Percentiles rank a stretch among this genome's conserved stretches.
Conservation (phyloP, 768 basidiomycete species). For the Glaciozyma martinii region DNA sequence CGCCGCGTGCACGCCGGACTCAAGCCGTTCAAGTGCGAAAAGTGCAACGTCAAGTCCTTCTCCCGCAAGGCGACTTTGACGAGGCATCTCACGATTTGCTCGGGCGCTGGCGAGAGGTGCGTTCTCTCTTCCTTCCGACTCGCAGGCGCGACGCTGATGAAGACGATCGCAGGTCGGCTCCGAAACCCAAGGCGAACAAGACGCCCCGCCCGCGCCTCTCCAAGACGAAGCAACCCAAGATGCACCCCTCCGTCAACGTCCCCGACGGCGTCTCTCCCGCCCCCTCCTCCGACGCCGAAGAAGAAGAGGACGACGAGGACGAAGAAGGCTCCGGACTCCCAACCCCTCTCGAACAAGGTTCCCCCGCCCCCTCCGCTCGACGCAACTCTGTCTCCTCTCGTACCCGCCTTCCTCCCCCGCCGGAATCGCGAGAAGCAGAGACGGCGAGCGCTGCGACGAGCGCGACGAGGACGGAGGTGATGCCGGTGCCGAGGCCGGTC, state of each 20-base stretch:
- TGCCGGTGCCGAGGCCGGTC: not conserved
- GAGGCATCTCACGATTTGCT: slow-evolving; percentile 45
- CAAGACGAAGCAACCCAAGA: not conserved
- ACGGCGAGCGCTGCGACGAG: not conserved
- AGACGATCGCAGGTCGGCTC: not conserved
- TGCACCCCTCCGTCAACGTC: not conserved
- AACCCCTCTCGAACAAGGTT: not conserved
- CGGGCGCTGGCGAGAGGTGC: not conserved
- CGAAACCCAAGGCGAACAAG: not conserved
- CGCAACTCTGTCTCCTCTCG: not conserved
- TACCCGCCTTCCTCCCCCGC: not conserved
- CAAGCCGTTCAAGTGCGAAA: slow-evolving; percentile 75
- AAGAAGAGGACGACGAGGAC: not conserved
- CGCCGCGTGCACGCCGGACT: slow-evolving; percentile 61
- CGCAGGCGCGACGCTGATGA: not conserved
- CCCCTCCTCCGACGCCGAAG: not conserved
- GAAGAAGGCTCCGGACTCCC: not conserved
- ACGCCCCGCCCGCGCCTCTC: not conserved
- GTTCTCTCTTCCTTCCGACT: not conserved
- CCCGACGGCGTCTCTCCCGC: not conserved
- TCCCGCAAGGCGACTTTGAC: slow-evolving; percentile 75
- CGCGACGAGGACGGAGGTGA: slow-evolving; percentile 1
- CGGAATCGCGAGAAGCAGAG: not conserved
- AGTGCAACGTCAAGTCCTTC: slow-evolving; percentile 82
- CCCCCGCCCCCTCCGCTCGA: not conserved